Evolutionary conservation across 2,329 filamentous ascomycete species (phyloP).

Genomic region (Phialophora macrospora): DNA sequence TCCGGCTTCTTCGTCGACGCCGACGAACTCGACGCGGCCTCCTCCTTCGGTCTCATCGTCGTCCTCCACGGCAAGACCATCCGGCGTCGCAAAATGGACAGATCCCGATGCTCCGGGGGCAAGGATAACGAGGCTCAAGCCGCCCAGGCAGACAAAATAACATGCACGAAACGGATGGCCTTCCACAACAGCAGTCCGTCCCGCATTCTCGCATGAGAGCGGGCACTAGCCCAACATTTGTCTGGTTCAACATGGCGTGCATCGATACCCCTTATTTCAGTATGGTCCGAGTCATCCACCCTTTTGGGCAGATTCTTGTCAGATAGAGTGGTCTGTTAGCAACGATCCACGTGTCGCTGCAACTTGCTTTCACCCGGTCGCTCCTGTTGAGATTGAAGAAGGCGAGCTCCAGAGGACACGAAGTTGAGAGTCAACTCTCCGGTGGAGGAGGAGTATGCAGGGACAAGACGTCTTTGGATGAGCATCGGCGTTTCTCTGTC

Average conservation of each 20-base stretch:
- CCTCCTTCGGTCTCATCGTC: conserved; percentile 3
- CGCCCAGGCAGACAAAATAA: conserved; percentile 17
- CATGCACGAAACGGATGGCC: neutral
- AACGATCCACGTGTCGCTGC: neutral
- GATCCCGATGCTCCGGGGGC: conserved; percentile 15
- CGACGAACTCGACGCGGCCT: neutral
- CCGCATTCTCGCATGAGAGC: neutral
- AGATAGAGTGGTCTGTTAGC: neutral
- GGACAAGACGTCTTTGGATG: neutral
- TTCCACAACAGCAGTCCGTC: neutral
- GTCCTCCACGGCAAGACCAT: neutral
- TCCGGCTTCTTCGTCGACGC: neutral
- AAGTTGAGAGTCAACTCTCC: neutral
- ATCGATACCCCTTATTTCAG: neutral
- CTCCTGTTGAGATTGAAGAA: neutral
- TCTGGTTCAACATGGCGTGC: neutral
- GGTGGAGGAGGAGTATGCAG: neutral
- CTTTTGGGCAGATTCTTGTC: neutral
- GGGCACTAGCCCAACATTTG: neutral
- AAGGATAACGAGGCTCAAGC: conserved; percentile 26
- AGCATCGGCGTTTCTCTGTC: neutral
- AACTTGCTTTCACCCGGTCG: neutral
- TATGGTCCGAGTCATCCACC: neutral
- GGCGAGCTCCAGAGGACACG: neutral
- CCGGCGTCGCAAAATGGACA: conserved; percentile 1